phyloP scores from a whole-genome alignment of 1,284 basidiomycete genomes.

The Cryptococcus hybrid region DNA sequence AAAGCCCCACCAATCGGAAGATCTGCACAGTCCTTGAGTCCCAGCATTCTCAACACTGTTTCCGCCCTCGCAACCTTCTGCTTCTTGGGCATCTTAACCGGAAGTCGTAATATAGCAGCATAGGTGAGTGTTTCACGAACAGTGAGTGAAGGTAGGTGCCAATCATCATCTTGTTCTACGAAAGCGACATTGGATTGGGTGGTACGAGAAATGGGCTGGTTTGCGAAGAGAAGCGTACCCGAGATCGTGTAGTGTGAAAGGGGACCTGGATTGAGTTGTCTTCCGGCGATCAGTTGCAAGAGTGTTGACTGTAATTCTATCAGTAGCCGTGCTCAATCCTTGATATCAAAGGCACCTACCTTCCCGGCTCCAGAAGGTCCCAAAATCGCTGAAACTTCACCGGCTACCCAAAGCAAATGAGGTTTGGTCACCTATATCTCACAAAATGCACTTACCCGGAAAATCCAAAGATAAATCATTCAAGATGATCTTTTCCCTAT shows the following conservation, averaged over 20 bases:
- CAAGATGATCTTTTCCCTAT: slow-evolving; percentile 49
- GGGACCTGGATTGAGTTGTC: slow-evolving; percentile 44
- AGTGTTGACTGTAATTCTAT: slow-evolving; percentile 45
- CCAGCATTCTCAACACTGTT: slow-evolving; percentile 55
- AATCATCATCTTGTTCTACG: slow-evolving; percentile 58
- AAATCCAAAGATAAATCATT: slow-evolving; percentile 51
- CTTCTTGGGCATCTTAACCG: slow-evolving; percentile 48
- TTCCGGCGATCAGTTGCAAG: slow-evolving; percentile 53
- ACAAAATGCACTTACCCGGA: slow-evolving; percentile 29
- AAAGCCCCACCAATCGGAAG: slow-evolving; percentile 57
- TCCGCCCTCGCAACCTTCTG: slow-evolving; percentile 55
- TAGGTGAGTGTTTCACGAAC: slow-evolving; percentile 53
- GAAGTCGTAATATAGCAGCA: slow-evolving; percentile 56
- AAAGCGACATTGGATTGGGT: slow-evolving; percentile 52
- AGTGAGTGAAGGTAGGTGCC: slow-evolving; percentile 54
- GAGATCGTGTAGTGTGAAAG: slow-evolving; percentile 42
- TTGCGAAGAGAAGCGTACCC: slow-evolving; percentile 49
- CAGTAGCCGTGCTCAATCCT: slow-evolving; percentile 1
- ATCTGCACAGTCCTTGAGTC: slow-evolving; percentile 57
- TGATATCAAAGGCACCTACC: slow-evolving; percentile 15
- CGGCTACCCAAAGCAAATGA: slow-evolving; percentile 24
- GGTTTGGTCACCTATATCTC: background rate
- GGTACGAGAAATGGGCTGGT: slow-evolving; percentile 27
- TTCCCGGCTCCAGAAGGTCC: slow-evolving; percentile 53
- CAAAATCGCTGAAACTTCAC: slow-evolving; percentile 54